Evolutionary conservation across 768 basidiomycete species (phyloP).

Genomic region (Xanthoconium purpureum): DNA sequence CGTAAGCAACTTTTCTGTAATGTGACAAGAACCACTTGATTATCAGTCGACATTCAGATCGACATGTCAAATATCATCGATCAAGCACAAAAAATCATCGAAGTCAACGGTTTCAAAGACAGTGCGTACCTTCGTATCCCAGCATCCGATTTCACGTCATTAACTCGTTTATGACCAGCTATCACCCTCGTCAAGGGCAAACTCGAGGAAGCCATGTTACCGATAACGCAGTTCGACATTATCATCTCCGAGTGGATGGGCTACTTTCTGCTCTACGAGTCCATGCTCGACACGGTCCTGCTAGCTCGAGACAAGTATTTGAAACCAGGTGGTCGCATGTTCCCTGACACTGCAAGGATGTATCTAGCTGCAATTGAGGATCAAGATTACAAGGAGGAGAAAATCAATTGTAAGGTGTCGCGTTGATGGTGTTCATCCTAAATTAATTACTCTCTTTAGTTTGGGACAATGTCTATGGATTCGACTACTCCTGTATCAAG

Average conservation of each 20-base stretch:
- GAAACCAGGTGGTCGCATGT: slow-evolving; percentile 85
- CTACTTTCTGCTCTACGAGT: slow-evolving; percentile 98
- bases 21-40: slow-evolving; percentile 9
- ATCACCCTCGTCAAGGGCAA: slow-evolving; percentile 98
- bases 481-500: slow-evolving; percentile 99
- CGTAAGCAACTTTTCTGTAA: slow-evolving; percentile 43
- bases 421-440: not conserved
- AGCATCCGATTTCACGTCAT: not conserved
- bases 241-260: slow-evolving; percentile 99
- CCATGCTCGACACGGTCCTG: slow-evolving; percentile 98
- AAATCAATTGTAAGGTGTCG: slow-evolving; percentile 82
- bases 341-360: slow-evolving; percentile 91
- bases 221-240: slow-evolving; percentile 92
- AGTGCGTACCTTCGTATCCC: slow-evolving; percentile 53
- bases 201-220: slow-evolving; percentile 88
- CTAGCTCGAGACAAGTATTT: slow-evolving; percentile 96
- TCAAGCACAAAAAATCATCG: slow-evolving; percentile 95
- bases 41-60: slow-evolving; percentile 51
- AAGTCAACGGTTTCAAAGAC: slow-evolving; percentile 94
- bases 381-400: slow-evolving; percentile 99
- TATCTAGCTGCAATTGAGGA: slow-evolving; percentile 98
- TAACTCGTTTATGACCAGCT: slow-evolving; percentile 41
- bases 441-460: slow-evolving; percentile 46
- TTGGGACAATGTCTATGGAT: slow-evolving; percentile 99
- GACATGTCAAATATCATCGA: slow-evolving; percentile 99